These are phyloP conservation scores for Panellus pusillus DNA, from an alignment of 768 basidiomycete genomes.

Conservation along the genomic window DNA sequence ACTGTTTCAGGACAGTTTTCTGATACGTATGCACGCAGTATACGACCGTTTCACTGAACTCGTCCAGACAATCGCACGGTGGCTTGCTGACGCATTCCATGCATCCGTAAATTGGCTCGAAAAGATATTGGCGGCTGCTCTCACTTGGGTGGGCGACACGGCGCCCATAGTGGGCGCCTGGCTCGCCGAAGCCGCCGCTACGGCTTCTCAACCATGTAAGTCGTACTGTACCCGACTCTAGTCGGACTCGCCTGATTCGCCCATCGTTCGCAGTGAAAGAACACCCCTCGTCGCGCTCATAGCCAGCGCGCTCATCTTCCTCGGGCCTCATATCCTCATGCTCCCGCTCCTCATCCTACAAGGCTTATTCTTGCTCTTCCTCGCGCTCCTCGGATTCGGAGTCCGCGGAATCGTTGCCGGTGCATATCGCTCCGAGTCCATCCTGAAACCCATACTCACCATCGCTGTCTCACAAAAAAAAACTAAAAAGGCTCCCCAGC, in stretches of 20 bases:
- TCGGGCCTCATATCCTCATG: constrained; percentile 27
- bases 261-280: constrained; percentile 21
- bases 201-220: constrained; percentile 1
- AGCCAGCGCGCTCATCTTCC: constrained; percentile 20
- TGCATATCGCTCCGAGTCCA: constrained; percentile 3
- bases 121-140: not conserved
- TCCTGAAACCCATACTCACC: too few relatives aligned
- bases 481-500: constrained; percentile 25
- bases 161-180: not conserved
- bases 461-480: not conserved
- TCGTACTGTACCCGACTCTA: not conserved
- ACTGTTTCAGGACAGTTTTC: not conserved
- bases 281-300: constrained; percentile 19
- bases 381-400: constrained; percentile 21
- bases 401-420: constrained; percentile 23
- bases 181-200: not conserved
- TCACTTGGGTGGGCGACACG: not conserved
- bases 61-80: not conserved
- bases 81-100: not conserved
- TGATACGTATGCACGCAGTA: not conserved
- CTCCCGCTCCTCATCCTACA: constrained; percentile 28
- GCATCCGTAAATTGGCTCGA: not conserved
- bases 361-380: constrained; percentile 15
- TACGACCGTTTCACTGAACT: not conserved
- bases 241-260: too few relatives aligned